Evolutionary conservation across 1,284 basidiomycete genomes (phyloP).

Genomic region (Bjerkandera adusta): DNA sequence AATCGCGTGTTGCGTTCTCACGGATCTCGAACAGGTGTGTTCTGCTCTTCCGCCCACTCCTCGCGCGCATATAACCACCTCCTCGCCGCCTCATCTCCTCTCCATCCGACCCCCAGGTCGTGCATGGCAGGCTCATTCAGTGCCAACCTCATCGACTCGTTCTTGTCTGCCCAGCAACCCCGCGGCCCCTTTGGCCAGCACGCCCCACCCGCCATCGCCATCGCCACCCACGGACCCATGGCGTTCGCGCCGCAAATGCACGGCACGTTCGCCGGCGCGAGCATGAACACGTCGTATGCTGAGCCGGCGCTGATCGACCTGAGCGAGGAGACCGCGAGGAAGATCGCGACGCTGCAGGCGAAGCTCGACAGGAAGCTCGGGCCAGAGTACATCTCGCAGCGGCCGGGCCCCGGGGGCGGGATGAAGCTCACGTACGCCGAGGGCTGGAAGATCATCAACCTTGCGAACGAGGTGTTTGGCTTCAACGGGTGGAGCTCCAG

Average conservation of each 20-base stretch:
- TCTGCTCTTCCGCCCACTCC: slow-evolving; percentile 5
- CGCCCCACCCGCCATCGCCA: slow-evolving; percentile 19
- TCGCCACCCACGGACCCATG: slow-evolving; percentile 51
- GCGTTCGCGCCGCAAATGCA: slow-evolving; percentile 58
- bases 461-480: slow-evolving; percentile 98
- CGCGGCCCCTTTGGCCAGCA: slow-evolving; percentile 33
- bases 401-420: slow-evolving; percentile 87
- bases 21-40: slow-evolving; percentile 1
- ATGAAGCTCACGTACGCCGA: slow-evolving; percentile 93
- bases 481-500: slow-evolving; percentile 97
- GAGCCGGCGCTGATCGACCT: slow-evolving; percentile 40
- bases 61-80: not conserved
- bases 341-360: slow-evolving; percentile 74
- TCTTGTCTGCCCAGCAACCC: slow-evolving; percentile 29
- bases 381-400: slow-evolving; percentile 88
- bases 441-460: slow-evolving; percentile 95
- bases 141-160: slow-evolving; percentile 46
- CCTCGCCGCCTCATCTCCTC: not conserved
- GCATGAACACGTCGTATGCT: slow-evolving; percentile 17
- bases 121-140: slow-evolving; percentile 49
- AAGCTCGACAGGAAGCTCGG: slow-evolving; percentile 89
- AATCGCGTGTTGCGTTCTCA: slow-evolving; percentile 1
- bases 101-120: not conserved
- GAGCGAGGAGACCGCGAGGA: slow-evolving; percentile 56
- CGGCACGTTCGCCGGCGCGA: slow-evolving; percentile 32